These are phyloP conservation scores for Kurtzmaniella quercitrusa DNA, from an alignment of 1,139 yeast species.

Conservation along the genomic window DNA sequence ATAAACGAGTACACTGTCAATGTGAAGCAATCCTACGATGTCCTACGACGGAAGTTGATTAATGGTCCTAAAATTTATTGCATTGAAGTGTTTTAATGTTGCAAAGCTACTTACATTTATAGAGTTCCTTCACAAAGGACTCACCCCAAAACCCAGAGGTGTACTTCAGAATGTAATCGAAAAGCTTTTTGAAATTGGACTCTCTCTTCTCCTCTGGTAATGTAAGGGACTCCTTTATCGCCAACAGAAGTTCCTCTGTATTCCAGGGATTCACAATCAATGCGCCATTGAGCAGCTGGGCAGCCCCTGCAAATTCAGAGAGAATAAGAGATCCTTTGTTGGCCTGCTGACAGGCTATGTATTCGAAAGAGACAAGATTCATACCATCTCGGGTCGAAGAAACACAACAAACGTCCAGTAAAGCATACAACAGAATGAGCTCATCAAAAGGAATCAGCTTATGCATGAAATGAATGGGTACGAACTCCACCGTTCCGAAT, in stretches of 20 bases:
- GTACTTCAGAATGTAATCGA: slow-evolving; percentile 83
- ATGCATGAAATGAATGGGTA: slow-evolving; percentile 96
- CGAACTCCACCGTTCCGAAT: slow-evolving; percentile 95
- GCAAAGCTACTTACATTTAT: slow-evolving; percentile 25
- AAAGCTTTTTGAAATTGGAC: slow-evolving; percentile 76
- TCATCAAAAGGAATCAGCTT: slow-evolving; percentile 88
- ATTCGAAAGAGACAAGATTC: slow-evolving; percentile 95
- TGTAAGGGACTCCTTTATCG: slow-evolving; percentile 84
- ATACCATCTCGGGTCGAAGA: slow-evolving; percentile 96
- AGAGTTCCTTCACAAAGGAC: slow-evolving; percentile 84
- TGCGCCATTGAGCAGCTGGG: slow-evolving; percentile 93
- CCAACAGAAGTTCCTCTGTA: slow-evolving; percentile 84
- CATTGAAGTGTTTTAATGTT: background rate
- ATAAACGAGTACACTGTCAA: no score
- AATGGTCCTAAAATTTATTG: no score
- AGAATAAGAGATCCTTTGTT: slow-evolving; percentile 82
- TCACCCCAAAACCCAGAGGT: slow-evolving; percentile 98
- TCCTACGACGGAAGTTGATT: no score
- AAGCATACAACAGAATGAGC: slow-evolving; percentile 77
- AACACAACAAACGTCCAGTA: slow-evolving; percentile 88
- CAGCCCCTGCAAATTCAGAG: slow-evolving; percentile 98
- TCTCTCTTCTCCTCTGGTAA: slow-evolving; percentile 75
- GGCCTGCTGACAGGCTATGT: slow-evolving; percentile 90
- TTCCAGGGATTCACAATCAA: slow-evolving; percentile 97
- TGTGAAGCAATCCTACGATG: no score